Base-by-base conservation (phyloP, 768 basidiomycete species). In the Xanthoconium stramineum region DNA sequence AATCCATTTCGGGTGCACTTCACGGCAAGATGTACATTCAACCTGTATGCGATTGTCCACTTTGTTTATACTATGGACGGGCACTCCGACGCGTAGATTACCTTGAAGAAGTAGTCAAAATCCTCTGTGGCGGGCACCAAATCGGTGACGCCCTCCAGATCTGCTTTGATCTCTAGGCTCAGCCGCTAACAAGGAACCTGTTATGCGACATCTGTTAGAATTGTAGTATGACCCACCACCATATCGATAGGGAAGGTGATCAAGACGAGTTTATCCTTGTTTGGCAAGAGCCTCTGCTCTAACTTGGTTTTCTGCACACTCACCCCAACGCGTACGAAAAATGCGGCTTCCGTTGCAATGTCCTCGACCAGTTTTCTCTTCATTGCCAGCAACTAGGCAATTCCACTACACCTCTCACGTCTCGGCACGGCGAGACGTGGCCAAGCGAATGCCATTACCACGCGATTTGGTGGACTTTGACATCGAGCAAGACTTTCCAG, bases 71-170 rank as follows among this genome's bases (percentile, higher is more conserved):
- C n/a, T n/a, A 42, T 33, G 47, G 19, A 44, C 52, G 33, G 45
- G 36, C 33, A 30, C 30, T n/a, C 35, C 17, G 14, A 30, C 53
- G 24, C 14, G 35, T 7, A 47, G 36, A 55, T 45, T 48, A 89
- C 90, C 76, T 86, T 69, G 76, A 94, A 93, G 76, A 88, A 86
- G 69, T 82, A 94, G 55, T 91, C 87, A 61, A 88, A 94, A 60
- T 85, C 80, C 32, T 84, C 78, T 5, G 76, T 70, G n/a, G 80
- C 78, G 32, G 91, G 91, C 48, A 74, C 72, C 30, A 94, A 74
- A 62, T 83, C 75, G 10, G 89, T 88, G 57, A 92, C 83, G 61
- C 88, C 86, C 68, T 93, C 89, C 43, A 94, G 78, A 4, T 89
- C 87, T 12, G 91, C 91, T 72, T 85, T 84, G 69, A 90, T 88